These are phyloP conservation scores for Urochloa ruziziensis DNA, from an alignment of 176 grass and related monocot species.

Conservation along the genomic window DNA sequence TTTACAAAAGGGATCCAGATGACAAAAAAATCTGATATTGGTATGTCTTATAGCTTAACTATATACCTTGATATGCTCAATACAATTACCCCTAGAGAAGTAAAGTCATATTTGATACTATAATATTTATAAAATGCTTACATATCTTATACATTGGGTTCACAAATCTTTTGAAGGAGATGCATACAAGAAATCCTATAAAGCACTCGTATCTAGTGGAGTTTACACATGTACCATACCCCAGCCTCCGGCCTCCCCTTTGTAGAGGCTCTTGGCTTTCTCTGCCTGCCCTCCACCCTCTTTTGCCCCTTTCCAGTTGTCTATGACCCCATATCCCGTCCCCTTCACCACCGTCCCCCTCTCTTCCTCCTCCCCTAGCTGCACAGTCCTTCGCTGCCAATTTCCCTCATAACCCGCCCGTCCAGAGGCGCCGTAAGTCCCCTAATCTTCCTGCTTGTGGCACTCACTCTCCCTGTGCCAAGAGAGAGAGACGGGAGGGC, in stretches of 20 bases:
- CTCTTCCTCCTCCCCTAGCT: conserved; percentile 58
- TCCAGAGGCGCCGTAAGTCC: conserved; percentile 34
- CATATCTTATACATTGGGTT: not conserved
- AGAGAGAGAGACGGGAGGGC: conserved; percentile 45
- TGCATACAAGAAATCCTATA: conserved; percentile 23
- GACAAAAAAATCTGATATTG: not conserved
- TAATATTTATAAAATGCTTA: not conserved
- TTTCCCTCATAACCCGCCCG: conserved; percentile 42
- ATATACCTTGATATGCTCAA: not conserved
- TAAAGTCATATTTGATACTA: not conserved
- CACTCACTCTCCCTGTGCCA: conserved; percentile 33
- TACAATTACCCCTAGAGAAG: not conserved
- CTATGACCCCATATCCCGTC: conserved; percentile 64
- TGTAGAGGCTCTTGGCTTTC: conserved; percentile 45
- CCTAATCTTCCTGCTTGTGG: conserved; percentile 15
- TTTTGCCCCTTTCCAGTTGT: conserved; percentile 73
- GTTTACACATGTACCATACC: conserved; percentile 25
- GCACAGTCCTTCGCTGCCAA: conserved; percentile 37
- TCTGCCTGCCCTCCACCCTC: conserved; percentile 31
- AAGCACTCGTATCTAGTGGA: not conserved
- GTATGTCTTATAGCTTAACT: not conserved
- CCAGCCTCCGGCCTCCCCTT: not conserved
- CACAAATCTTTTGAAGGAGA: not conserved
- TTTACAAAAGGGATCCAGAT: not conserved
- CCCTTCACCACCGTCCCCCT: conserved; percentile 62